phyloP scores from a whole-genome alignment of 23 red algal genomes.

The Gracilaria vermiculophylla region DNA sequence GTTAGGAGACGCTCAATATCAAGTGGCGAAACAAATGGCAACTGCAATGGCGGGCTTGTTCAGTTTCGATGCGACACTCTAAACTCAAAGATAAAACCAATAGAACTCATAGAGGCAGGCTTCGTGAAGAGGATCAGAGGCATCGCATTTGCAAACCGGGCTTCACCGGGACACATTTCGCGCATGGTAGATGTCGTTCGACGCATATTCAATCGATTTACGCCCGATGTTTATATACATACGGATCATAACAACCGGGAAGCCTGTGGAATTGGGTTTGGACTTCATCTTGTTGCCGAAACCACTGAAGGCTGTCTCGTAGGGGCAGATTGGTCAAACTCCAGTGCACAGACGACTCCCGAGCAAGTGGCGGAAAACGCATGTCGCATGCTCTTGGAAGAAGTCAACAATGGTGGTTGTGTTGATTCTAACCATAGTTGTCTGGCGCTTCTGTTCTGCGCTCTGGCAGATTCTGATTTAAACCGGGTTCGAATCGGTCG shows the following conservation, averaged over 20 bases:
- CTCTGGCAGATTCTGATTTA: constrained; percentile 74
- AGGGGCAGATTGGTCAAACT: constrained; percentile 60
- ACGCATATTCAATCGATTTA: constrained; percentile 53
- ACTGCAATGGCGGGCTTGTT: constrained; percentile 33
- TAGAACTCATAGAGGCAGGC: constrained; percentile 74
- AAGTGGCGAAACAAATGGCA: neutral
- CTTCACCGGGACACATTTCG: constrained; percentile 41
- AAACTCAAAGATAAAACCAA: constrained; percentile 27
- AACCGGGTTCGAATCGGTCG: constrained; percentile 61
- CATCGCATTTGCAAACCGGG: constrained; percentile 58
- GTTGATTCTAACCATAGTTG: constrained; percentile 50
- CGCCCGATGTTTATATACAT: constrained; percentile 81
- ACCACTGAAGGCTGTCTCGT: constrained; percentile 75
- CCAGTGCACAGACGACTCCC: neutral
- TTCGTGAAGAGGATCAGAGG: constrained; percentile 85
- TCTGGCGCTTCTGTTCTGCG: constrained; percentile 62
- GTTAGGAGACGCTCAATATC: constrained; percentile 38
- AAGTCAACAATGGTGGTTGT: constrained; percentile 70
- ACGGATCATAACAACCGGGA: constrained; percentile 52
- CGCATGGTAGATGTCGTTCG: constrained; percentile 72
- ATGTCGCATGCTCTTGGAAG: constrained; percentile 59
- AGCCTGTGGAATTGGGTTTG: constrained; percentile 65
- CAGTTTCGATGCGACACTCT: constrained; percentile 71
- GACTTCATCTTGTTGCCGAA: constrained; percentile 70
- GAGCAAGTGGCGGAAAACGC: constrained; percentile 50